Conservation (phyloP, 352 stramenopile species). For the Pythium diclinum region DNA sequence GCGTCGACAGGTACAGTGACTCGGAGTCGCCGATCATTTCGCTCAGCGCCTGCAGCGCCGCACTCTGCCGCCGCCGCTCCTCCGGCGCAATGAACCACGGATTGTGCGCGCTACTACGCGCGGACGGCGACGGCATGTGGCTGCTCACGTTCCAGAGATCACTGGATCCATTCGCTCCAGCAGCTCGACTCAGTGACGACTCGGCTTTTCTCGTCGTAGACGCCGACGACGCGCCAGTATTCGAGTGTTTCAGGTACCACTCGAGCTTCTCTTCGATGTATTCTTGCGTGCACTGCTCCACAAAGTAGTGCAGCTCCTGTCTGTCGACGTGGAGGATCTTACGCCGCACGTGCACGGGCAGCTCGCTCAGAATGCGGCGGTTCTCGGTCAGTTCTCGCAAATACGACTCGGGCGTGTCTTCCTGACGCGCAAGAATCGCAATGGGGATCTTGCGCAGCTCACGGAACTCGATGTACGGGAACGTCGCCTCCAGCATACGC, state of each 20-base stretch:
- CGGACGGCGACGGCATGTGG: constrained; percentile 52
- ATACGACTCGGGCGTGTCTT: constrained; percentile 76
- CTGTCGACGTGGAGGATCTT: constrained; percentile 79
- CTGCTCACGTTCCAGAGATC: constrained; percentile 71
- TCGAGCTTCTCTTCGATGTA: constrained; percentile 65
- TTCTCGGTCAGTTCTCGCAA: constrained; percentile 82
- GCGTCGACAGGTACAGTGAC: constrained; percentile 67
- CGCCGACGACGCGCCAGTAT: constrained; percentile 12
- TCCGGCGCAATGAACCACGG: constrained; percentile 37
- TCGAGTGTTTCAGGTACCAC: constrained; percentile 62
- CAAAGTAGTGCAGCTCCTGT: constrained; percentile 64
- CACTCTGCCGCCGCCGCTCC: constrained; percentile 67
- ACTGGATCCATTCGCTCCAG: constrained; percentile 11
- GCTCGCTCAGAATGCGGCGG: constrained; percentile 65
- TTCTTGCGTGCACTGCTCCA: constrained; percentile 71
- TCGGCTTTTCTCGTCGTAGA: constrained; percentile 2
- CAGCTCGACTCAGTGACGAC: background rate
- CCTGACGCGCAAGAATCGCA: constrained; percentile 72
- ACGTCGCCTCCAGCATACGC: constrained; percentile 71
- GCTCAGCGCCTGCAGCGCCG: constrained; percentile 55
- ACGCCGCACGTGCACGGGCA: constrained; percentile 77
- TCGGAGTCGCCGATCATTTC: constrained; percentile 85
- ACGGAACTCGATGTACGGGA: constrained; percentile 87
- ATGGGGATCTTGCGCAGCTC: constrained; percentile 83
- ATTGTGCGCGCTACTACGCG: constrained; percentile 18